Evolutionary conservation across 768 basidiomycete genomes (phyloP).

Genomic region (Boletus sp.): DNA sequence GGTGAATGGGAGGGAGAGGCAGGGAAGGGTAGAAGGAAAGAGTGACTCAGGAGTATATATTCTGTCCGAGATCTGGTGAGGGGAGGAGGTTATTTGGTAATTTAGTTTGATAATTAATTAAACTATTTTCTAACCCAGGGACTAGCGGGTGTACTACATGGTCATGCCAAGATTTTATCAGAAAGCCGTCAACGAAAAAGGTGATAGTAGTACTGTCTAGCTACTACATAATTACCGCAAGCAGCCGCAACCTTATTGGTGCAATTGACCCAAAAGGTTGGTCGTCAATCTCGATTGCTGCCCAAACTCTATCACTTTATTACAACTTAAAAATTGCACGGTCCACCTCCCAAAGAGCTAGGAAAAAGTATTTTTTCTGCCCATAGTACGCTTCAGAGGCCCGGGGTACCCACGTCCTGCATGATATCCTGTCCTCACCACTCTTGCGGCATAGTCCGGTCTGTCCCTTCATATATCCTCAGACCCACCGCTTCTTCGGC

Average conservation of each 20-base stretch:
- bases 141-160: constrained; percentile 10
- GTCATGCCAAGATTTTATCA: constrained; percentile 26
- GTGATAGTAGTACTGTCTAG: constrained; percentile 10
- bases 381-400: background rate
- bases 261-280: constrained; percentile 39
- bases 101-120: constrained; percentile 39
- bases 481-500: constrained; percentile 19
- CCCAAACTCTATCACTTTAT: constrained; percentile 53
- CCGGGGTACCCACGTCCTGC: background rate
- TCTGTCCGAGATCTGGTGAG: constrained; percentile 31
- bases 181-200: constrained; percentile 26
- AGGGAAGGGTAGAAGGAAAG: constrained; percentile 17
- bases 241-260: constrained; percentile 36
- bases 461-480: constrained; percentile 5
- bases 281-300: constrained; percentile 44
- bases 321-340: constrained; percentile 47
- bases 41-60: constrained; percentile 32
- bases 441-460: constrained; percentile 11
- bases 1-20: constrained; percentile 12
- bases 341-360: constrained; percentile 10
- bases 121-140: constrained; percentile 31
- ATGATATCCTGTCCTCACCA: background rate
- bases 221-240: constrained; percentile 25
- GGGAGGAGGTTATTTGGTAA: constrained; percentile 28
- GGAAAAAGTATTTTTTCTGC: background rate